Evolutionary conservation across 2,329 filamentous ascomycete genomes (phyloP), one percentile per base, ranked within the genome.

Genomic region (Pseudogymnoascus sp.): DNA sequence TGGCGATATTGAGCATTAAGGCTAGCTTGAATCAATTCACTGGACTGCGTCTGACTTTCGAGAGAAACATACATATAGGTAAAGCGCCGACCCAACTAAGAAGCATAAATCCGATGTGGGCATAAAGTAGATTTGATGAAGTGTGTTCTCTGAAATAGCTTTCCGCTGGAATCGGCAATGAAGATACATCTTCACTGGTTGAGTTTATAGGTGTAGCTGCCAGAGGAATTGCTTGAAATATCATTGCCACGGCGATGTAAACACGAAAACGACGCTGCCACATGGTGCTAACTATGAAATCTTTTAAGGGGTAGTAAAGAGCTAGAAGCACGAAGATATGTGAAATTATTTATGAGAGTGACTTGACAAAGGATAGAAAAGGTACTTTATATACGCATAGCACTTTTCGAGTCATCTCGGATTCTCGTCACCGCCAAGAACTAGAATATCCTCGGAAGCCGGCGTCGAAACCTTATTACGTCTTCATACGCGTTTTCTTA

Each of bases 111-210:
- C 38, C 33, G n/a, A 63, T 63, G 33, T 63, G 62, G 59, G 61
- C 29, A 37, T 62, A 62, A 50, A 62, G 61, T 33, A 62, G 23
- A 59, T 62, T 56, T 35, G 61, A 59, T 33, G 60, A 56, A 62
- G 60, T 62, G 60, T 46, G 15, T 40, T 64, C 60, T 59, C 46
- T 64, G 63, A 62, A 64, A 64, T 64, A 64, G 29, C 29, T 64
- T 62, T 62, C 63, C 44, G 63, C 42, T 62, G 59, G 60, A 62
- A 61, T 59, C 19, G 62, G 23, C 53, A 19, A 63, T 60, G 62
- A 63, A 46, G 35, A 63, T 63, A 21, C 44, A 59, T 62, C 37
- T 62, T 56, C 23, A 33, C 42, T 62, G 60, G 44, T 64, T 62
- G 42, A 21, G 60, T 64, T 64, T 2, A 64, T 59, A 33, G 46